Percentiles rank a stretch among this genome's conserved stretches.
These are phyloP conservation scores for Microsporum ferrugineum DNA, from an alignment of 2,329 filamentous ascomycete genomes.

Conservation along the genomic window DNA sequence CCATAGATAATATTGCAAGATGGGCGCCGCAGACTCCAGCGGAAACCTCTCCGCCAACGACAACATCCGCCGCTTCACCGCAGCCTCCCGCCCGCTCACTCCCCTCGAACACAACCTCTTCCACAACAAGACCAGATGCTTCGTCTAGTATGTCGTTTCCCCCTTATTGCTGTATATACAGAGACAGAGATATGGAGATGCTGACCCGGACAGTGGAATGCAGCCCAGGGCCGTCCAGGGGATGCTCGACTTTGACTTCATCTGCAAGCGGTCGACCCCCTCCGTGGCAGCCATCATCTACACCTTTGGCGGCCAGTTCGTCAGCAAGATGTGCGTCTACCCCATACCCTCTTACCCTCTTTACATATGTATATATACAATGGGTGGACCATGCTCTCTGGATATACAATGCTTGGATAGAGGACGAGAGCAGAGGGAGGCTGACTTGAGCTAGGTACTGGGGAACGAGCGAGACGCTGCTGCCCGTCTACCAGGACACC, in stretches of 20 bases:
- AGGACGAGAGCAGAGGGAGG: background rate
- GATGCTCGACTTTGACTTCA: constrained; percentile 99
- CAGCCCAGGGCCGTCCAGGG: constrained; percentile 87
- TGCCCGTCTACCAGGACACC: constrained; percentile 94
- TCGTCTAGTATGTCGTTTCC: constrained; percentile 63
- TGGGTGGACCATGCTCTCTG: too few relatives aligned
- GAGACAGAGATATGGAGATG: background rate
- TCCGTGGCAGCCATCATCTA: constrained; percentile 99
- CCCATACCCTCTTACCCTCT: too few relatives aligned
- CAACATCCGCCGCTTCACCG: constrained; percentile 93
- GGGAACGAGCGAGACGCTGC: constrained; percentile 97
- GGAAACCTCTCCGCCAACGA: constrained; percentile 72
- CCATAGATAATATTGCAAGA: constrained; percentile 25
- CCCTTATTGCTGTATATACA: background rate
- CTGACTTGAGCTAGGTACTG: constrained; percentile 55
- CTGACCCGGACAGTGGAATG: constrained; percentile 52
- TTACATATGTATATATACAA: too few relatives aligned
- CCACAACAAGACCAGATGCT: constrained; percentile 99
- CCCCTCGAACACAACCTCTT: constrained; percentile 86
- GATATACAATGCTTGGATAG: too few relatives aligned
- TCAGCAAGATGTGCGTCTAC: constrained; percentile 79
- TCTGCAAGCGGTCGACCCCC: constrained; percentile 95
- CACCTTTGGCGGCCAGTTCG: constrained; percentile 98
- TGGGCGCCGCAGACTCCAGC: constrained; percentile 37
- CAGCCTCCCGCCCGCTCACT: constrained; percentile 83